Evolutionary conservation across 1,139 yeast genomes (phyloP).

Genomic region (Blastobotrys persicus): DNA sequence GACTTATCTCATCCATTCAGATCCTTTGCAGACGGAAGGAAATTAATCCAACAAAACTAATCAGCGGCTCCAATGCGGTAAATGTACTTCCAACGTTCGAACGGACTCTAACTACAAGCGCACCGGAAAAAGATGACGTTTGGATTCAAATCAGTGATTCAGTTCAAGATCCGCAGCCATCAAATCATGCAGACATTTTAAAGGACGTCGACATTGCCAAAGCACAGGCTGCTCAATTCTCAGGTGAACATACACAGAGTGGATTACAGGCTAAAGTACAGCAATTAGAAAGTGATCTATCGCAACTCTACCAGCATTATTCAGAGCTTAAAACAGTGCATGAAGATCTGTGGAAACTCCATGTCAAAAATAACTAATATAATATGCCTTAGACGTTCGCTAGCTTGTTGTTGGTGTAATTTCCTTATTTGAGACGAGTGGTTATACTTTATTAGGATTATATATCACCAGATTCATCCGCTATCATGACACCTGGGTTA

Average conservation of each 20-base stretch:
- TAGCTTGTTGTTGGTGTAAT: no score
- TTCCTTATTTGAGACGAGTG: no score
- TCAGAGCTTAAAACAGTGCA: slow-evolving; percentile 26
- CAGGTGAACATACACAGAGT: slow-evolving; percentile 22
- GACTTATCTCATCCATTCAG: slow-evolving; percentile 23
- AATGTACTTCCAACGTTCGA: slow-evolving; percentile 30
- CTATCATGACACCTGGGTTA: slow-evolving; percentile 24
- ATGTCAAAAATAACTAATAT: slow-evolving; percentile 21
- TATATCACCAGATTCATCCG: slow-evolving; percentile 24
- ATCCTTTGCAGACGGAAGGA: slow-evolving; percentile 12
- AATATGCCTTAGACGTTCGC: no score
- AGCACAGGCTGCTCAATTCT: slow-evolving; percentile 19
- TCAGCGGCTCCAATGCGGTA: background rate
- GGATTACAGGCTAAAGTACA: slow-evolving; percentile 27
- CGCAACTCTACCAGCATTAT: slow-evolving; percentile 25
- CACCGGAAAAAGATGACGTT: slow-evolving; percentile 26
- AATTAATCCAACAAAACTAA: background rate
- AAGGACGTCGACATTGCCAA: slow-evolving; percentile 16
- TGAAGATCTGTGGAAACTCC: slow-evolving; percentile 31
- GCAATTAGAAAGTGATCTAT: slow-evolving; percentile 29
- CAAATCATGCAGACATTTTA: no score
- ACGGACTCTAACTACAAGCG: slow-evolving; percentile 26
- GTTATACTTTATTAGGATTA: background rate
- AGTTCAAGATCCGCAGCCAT: background rate
- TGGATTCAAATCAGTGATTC: slow-evolving; percentile 21